Evolutionary conservation across 1,284 basidiomycete genomes (phyloP), one percentile per base, ranked within the genome.

Genomic region (Sporisorium graminicola): DNA sequence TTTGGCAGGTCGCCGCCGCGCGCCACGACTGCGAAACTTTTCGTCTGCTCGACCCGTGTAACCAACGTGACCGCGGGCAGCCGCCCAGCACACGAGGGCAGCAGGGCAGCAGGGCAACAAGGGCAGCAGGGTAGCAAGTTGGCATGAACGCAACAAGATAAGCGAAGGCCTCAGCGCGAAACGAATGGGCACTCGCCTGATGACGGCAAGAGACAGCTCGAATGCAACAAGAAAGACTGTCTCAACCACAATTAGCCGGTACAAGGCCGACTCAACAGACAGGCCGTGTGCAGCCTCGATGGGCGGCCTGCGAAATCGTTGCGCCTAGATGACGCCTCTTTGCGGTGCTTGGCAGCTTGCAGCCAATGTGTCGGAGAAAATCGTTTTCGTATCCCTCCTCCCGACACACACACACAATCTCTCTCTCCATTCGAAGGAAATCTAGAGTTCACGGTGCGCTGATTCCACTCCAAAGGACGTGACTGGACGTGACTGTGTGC

Each of bases 1-100:
- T 58, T 55, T 27, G 58, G 63, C 69, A 71, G 69, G 63, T 60
- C 50, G 58, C 33, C 50, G 58, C 33, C 27, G 49, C 33, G 31
- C 27, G 47, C 44, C 5, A 16, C 33, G n/a, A 43, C n/a, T 43
- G n/a, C 22, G 37, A 40, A 56, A n/a, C 24, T 40, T 20, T 42
- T n/a, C 24, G 14, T 16, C n/a, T 47, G 20, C 22, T 31, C 42
- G 42, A 35, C 47, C 27, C 59, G 54, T 59, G 65, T 68, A 53
- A 31, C 29, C 42, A 43, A 35, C 29, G 20, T 35, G 29, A 40
- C 46, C 46, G n/a, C n/a, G n/a, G n/a, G n/a, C n/a, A n/a, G 27
- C 12, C 26, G 53, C 20, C 22, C 16, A 4, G 29, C 33, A 35
- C 49, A 43, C 35, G 40, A 60, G 44, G 64, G 52, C 52, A 51